Evolutionary conservation across 495 filamentous ascomycete species (phyloP).

Genomic region (Aspergillus bridgeri): DNA sequence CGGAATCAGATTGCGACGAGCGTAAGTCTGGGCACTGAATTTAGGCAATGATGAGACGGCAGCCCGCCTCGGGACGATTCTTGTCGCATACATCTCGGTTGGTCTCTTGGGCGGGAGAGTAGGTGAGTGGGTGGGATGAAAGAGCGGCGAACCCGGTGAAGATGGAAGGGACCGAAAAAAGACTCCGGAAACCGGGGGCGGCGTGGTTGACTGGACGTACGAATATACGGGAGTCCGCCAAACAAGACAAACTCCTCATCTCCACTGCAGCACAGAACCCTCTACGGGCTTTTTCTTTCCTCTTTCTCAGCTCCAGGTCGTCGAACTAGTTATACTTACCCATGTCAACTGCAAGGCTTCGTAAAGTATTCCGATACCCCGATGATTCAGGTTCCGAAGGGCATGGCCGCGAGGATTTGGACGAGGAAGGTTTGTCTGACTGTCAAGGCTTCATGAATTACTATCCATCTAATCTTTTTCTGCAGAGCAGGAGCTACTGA

Average conservation of each 20-base stretch:
- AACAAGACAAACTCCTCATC: slow-evolving; percentile 38
- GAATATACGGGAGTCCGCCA: slow-evolving; percentile 18
- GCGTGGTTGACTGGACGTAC: no score
- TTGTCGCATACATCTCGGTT: slow-evolving; percentile 12
- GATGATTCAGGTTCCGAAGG: slow-evolving; percentile 48
- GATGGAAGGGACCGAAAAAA: slow-evolving; percentile 2
- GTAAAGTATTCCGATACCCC: slow-evolving; percentile 62
- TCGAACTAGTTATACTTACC: neutral
- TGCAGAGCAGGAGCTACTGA: slow-evolving; percentile 69
- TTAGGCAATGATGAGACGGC: slow-evolving; percentile 15
- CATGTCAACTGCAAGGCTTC: slow-evolving; percentile 53
- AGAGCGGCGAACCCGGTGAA: neutral
- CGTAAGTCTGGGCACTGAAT: slow-evolving; percentile 12
- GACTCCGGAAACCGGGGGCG: no score
- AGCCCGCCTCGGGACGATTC: slow-evolving; percentile 17
- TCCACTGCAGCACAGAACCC: neutral
- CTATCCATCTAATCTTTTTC: slow-evolving; percentile 14
- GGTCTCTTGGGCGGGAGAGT: neutral
- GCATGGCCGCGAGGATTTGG: slow-evolving; percentile 48
- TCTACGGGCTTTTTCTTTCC: neutral
- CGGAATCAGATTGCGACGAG: slow-evolving; percentile 47
- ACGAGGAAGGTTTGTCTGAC: slow-evolving; percentile 55
- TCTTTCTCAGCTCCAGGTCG: neutral
- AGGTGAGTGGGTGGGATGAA: neutral
- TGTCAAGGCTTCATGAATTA: slow-evolving; percentile 1